Conservation (phyloP, 1,284 basidiomycete genomes). For the Leccinum cinnamomeum region DNA sequence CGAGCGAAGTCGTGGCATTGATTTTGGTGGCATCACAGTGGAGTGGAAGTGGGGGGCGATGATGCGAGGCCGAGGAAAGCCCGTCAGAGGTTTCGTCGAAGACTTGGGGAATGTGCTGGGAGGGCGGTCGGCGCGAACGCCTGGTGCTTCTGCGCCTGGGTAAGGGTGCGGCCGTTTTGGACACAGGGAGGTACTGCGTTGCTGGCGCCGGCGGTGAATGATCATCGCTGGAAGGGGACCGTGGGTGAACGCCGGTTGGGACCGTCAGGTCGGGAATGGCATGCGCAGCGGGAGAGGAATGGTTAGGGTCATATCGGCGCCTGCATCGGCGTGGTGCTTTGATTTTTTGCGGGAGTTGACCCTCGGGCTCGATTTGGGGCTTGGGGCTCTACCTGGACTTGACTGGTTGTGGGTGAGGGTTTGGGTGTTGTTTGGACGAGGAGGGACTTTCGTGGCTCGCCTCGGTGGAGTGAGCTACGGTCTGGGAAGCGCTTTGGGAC, state of each 20-base stretch:
- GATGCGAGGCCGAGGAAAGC: background rate
- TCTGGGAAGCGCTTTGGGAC: background rate
- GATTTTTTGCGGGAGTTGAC: background rate
- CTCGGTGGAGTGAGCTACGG: background rate
- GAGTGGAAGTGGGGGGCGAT: background rate
- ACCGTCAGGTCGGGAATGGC: constrained; percentile 35
- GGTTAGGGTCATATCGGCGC: background rate
- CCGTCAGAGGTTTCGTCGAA: background rate
- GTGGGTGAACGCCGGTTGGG: background rate
- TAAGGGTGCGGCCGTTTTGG: constrained; percentile 15
- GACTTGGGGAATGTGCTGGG: background rate
- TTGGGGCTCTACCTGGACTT: background rate
- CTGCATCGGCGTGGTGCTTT: background rate
- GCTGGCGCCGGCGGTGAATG: background rate
- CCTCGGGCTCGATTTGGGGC: background rate
- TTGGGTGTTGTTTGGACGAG: background rate
- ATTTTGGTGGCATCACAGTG: background rate
- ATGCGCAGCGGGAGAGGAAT: background rate
- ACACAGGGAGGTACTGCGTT: background rate
- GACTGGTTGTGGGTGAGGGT: background rate
- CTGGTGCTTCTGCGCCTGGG: background rate
- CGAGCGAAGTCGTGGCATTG: background rate
- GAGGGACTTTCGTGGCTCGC: background rate
- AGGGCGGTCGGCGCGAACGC: constrained; percentile 36
- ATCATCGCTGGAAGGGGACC: background rate